These are phyloP conservation scores for Abrus precatorius DNA, from an alignment of 306 rosid genomes.

Conservation along the genomic window DNA sequence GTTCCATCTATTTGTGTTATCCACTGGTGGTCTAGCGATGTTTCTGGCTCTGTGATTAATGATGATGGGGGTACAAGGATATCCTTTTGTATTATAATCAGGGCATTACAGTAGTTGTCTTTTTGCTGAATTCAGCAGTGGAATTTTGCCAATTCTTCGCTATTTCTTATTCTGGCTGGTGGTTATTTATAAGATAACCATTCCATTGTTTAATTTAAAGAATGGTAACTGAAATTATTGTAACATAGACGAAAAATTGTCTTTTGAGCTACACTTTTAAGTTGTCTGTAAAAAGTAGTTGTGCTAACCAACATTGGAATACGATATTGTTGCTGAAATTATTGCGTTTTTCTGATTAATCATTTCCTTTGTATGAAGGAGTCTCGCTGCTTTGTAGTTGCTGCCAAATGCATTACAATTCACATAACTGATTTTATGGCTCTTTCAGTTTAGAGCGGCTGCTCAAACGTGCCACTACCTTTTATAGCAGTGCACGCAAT, in stretches of 20 bases:
- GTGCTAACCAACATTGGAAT: neutral
- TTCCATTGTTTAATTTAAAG: conserved; percentile 8
- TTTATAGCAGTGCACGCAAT: neutral
- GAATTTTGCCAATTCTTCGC: conserved; percentile 37
- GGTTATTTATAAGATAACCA: conserved; percentile 33
- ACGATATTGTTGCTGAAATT: neutral
- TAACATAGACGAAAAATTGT: conserved; percentile 3
- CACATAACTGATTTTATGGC: neutral
- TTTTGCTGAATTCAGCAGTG: conserved; percentile 24
- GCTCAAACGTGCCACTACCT: neutral
- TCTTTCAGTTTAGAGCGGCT: neutral
- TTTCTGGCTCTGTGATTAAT: conserved; percentile 27
- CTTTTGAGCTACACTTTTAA: conserved; percentile 20
- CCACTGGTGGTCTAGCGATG: neutral
- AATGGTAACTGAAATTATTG: conserved; percentile 38
- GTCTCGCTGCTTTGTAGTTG: neutral
- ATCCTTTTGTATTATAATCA: conserved; percentile 33
- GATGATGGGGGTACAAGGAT: conserved; percentile 35
- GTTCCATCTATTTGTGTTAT: conserved; percentile 33
- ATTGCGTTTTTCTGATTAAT: neutral
- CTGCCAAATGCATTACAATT: conserved; percentile 3
- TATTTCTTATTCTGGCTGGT: conserved; percentile 40
- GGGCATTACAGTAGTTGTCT: neutral
- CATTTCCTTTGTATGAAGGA: neutral
- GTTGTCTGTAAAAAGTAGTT: conserved; percentile 25